Evolutionary conservation across 495 filamentous ascomycete genomes (phyloP).

Genomic region (Halenospora varia): DNA sequence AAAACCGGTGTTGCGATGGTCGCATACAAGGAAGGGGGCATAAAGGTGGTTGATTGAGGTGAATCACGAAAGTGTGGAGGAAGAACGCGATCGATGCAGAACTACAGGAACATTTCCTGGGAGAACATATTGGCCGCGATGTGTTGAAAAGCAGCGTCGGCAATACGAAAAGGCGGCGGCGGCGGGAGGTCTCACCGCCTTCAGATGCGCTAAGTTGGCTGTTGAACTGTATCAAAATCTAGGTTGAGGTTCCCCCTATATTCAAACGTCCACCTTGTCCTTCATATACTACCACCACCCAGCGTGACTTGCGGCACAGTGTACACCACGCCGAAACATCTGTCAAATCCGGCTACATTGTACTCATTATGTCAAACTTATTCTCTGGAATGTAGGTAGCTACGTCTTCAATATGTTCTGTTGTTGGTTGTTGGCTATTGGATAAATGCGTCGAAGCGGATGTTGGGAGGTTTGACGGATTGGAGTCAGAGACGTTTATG

Average conservation of each 20-base stretch:
- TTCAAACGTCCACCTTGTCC: slow-evolving; percentile 2
- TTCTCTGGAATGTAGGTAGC: slow-evolving; percentile 75
- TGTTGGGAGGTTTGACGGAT: too few relatives aligned
- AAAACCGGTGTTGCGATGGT: too few relatives aligned
- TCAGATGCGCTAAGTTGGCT: not conserved
- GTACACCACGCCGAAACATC: not conserved
- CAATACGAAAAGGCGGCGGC: not conserved
- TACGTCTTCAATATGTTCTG: not conserved
- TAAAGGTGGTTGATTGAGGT: too few relatives aligned
- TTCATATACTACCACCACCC: not conserved
- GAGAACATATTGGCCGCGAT: too few relatives aligned
- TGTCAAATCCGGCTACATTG: not conserved
- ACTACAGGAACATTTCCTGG: too few relatives aligned
- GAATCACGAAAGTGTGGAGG: too few relatives aligned
- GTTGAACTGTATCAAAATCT: not conserved
- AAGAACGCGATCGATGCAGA: too few relatives aligned
- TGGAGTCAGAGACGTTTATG: too few relatives aligned
- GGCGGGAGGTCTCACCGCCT: not conserved
- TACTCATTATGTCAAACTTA: slow-evolving; percentile 63
- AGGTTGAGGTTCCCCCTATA: not conserved
- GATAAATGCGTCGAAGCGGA: too few relatives aligned
- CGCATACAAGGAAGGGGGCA: too few relatives aligned
- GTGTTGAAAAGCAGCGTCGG: not conserved
- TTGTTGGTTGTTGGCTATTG: slow-evolving; percentile 1
- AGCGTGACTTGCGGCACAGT: not conserved